A percentile compares a stretch with the other conserved stretches of the same genome.
Evolutionary conservation across 2,329 filamentous ascomycete genomes (phyloP).

Genomic region (Verticillium alfalfae): DNA sequence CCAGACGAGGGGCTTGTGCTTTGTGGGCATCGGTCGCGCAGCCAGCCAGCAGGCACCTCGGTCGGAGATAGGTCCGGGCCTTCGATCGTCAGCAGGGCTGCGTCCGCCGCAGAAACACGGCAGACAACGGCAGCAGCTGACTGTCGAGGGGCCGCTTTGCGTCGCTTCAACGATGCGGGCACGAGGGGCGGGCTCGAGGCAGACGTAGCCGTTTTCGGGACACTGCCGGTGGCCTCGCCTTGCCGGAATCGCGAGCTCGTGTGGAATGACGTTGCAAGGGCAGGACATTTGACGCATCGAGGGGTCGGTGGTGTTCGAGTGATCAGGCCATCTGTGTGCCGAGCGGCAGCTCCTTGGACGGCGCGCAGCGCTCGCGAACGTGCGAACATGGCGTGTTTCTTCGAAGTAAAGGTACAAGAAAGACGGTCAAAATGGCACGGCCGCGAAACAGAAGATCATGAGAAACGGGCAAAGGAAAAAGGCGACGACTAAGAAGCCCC

Average conservation of each 20-base stretch:
- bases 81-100: not conserved
- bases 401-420: not conserved
- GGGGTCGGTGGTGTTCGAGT: not conserved
- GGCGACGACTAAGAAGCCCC: not conserved
- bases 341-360: not conserved
- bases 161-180: no score
- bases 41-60: slow-evolving; percentile 14
- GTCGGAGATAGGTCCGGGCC: no score
- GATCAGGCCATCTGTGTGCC: not conserved
- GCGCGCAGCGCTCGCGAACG: not conserved
- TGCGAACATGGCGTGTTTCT: not conserved
- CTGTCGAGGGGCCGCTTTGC: no score
- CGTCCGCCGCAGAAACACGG: not conserved
- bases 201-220: no score
- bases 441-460: no score
- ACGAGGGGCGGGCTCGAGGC: no score
- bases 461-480: not conserved
- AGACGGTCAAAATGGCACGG: no score
- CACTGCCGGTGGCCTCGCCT: no score
- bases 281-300: not conserved
- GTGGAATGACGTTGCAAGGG: not conserved
- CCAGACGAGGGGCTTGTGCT: slow-evolving; percentile 55
- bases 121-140: not conserved
- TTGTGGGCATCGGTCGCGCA: slow-evolving; percentile 48
- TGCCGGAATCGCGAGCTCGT: not conserved